Evolutionary conservation across 1,284 basidiomycete species (phyloP), one percentile per base, ranked within the genome.

Genomic region (Ceratobasidium sp.): DNA sequence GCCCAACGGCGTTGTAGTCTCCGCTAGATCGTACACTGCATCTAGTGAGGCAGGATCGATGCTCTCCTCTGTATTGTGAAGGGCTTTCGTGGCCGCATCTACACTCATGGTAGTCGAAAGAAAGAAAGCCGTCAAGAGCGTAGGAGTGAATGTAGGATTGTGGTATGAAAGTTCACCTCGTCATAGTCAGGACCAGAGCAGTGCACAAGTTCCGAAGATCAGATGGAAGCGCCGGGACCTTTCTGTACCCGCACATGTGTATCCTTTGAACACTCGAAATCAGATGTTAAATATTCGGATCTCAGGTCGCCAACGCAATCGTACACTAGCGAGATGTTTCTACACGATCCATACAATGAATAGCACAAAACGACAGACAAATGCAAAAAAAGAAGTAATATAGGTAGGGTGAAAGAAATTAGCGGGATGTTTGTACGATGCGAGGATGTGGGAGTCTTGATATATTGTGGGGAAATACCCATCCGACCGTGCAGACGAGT

Each of bases 1-100:
- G 0, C 90, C 89, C 22, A 95, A 85, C 0, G 73, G 48, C 19
- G 73, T 75, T n/a, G 33, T 29, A 22, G 56, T 41, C 0, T 53
- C 53, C 19, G 69, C 29, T 19, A 78, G n/a, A 14, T 75, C 53
- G 67, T 78, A 75, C 29, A 78, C 74, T 17, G 63, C 76, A 57
- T 76, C 74, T 7, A 76, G 66, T 6, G 74, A 73, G 19, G 56
- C 65, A 14, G 50, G 33, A 45, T 76, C 50, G 44, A 76, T 76
- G 8, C n/a, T 19, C 45, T 60, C 57, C 5, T 41, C 41, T 5
- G 57, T 62, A 24, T 51, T 54, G 48, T 44, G 19, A 17, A 50
- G 64, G 17, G 44, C 47, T 41, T 22, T 62, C 44, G 41, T 62
- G 31, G 59, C 22, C 17, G 62, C 6, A 19, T 66, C 48, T 14